phyloP scores from a whole-genome alignment of 257 asterid species.

The Thymus mandschuricus region DNA sequence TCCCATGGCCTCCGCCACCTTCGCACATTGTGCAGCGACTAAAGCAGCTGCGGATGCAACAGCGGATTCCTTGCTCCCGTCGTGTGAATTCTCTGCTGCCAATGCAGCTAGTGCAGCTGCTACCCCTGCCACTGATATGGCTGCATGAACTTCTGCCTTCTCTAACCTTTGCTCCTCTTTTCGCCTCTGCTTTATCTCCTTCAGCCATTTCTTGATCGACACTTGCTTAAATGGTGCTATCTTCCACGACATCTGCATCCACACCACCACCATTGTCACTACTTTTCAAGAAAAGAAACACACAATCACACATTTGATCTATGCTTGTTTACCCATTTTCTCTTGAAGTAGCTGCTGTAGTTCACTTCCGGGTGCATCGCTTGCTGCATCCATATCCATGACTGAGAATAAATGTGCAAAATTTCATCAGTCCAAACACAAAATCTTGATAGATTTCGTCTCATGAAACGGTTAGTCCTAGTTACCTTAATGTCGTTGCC shows the following conservation, averaged over 20 bases:
- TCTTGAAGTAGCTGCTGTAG: slow-evolving; percentile 71
- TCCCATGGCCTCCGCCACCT: slow-evolving; percentile 96
- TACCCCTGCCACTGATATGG: slow-evolving; percentile 87
- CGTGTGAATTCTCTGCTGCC: slow-evolving; percentile 67
- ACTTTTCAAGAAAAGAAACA: neutral
- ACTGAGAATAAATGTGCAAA: slow-evolving; percentile 41
- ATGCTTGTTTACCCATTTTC: slow-evolving; percentile 73
- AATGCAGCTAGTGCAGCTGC: slow-evolving; percentile 93
- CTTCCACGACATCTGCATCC: slow-evolving; percentile 76
- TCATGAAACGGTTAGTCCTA: neutral
- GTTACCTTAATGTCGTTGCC: slow-evolving; percentile 79
- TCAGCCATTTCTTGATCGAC: slow-evolving; percentile 89
- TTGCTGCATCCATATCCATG: slow-evolving; percentile 99
- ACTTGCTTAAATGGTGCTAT: slow-evolving; percentile 56
- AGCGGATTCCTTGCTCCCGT: slow-evolving; percentile 56
- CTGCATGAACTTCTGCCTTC: slow-evolving; percentile 92
- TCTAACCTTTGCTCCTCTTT: slow-evolving; percentile 78
- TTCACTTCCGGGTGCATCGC: slow-evolving; percentile 98
- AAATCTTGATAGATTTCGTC: neutral
- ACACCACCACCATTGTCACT: neutral
- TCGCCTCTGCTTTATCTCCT: slow-evolving; percentile 69
- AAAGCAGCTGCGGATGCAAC: slow-evolving; percentile 87
- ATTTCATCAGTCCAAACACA: neutral
- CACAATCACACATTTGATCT: neutral
- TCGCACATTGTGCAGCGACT: slow-evolving; percentile 90